These are phyloP conservation scores for Ramularia collo-cygni DNA, from an alignment of 2,329 filamentous ascomycete genomes.

Conservation along the genomic window DNA sequence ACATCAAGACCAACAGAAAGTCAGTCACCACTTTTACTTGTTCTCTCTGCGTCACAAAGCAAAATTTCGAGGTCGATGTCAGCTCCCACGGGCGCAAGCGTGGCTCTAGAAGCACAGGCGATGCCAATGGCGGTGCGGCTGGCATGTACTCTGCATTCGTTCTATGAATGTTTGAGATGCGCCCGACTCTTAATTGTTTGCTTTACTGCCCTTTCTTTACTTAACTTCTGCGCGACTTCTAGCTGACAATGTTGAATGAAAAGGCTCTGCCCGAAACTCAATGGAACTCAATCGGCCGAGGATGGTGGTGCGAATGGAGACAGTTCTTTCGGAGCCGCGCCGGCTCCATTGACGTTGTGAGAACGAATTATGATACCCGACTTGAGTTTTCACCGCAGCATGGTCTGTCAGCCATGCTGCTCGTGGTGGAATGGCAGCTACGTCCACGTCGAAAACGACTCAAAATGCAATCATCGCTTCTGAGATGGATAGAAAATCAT, in stretches of 20 bases:
- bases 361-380: no score
- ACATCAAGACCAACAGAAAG: slow-evolving; percentile 99
- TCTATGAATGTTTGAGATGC: slow-evolving; percentile 11
- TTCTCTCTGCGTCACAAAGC: slow-evolving; percentile 10
- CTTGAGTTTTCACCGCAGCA: background rate
- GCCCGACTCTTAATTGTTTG: background rate
- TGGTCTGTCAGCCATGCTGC: background rate
- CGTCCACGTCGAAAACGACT: background rate
- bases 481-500: no score
- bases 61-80: slow-evolving; percentile 9
- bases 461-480: no score
- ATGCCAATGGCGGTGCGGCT: slow-evolving; percentile 7
- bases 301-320: slow-evolving; percentile 28
- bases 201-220: slow-evolving; percentile 9
- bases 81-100: slow-evolving; percentile 14
- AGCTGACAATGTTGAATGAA: slow-evolving; percentile 23
- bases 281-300: slow-evolving; percentile 54
- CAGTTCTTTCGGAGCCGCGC: slow-evolving; percentile 29
- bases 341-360: slow-evolving; percentile 27
- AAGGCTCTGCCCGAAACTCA: slow-evolving; percentile 77
- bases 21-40: slow-evolving; percentile 42
- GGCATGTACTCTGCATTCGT: slow-evolving; percentile 16
- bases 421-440: no score
- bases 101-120: slow-evolving; percentile 6
- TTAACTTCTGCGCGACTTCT: slow-evolving; percentile 21